phyloP scores from a whole-genome alignment of 1,139 yeast genomes.

The Candida buenavistaensis region DNA sequence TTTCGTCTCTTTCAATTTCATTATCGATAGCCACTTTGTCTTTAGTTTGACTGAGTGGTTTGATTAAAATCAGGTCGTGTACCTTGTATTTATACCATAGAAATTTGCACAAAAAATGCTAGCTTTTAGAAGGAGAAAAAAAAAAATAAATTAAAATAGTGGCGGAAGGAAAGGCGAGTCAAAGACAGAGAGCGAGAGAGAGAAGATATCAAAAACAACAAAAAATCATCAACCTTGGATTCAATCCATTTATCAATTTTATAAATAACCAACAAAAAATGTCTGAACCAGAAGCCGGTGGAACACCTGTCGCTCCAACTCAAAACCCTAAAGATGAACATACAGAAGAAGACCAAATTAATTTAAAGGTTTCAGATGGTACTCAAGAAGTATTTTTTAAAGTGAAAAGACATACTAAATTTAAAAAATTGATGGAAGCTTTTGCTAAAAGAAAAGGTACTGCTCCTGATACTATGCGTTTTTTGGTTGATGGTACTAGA shows the following conservation, averaged over 20 bases:
- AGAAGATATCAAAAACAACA: not conserved
- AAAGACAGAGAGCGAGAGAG: too few relatives aligned
- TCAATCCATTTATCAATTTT: not conserved
- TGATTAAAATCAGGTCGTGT: too few relatives aligned
- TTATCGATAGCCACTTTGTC: too few relatives aligned
- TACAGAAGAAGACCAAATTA: slow-evolving; percentile 63
- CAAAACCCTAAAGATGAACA: slow-evolving; percentile 59
- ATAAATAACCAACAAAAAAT: slow-evolving; percentile 19
- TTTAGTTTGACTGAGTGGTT: too few relatives aligned
- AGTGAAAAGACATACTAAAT: slow-evolving; percentile 88
- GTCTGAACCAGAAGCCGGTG: slow-evolving; percentile 34
- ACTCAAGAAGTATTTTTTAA: slow-evolving; percentile 93
- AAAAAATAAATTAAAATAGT: too few relatives aligned
- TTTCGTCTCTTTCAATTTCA: too few relatives aligned
- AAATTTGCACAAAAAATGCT: too few relatives aligned
- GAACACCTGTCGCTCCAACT: slow-evolving; percentile 2
- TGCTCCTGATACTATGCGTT: slow-evolving; percentile 76
- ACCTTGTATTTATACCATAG: too few relatives aligned
- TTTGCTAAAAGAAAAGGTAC: slow-evolving; percentile 98
- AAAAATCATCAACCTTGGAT: not conserved
- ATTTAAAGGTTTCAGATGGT: slow-evolving; percentile 92
- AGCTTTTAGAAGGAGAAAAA: too few relatives aligned
- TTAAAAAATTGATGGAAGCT: slow-evolving; percentile 95
- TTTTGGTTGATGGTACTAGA: slow-evolving; percentile 91
- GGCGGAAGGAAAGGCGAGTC: too few relatives aligned